These are phyloP conservation scores for Phylloporus arenicola DNA, from an alignment of 768 basidiomycete species.

Conservation along the genomic window DNA sequence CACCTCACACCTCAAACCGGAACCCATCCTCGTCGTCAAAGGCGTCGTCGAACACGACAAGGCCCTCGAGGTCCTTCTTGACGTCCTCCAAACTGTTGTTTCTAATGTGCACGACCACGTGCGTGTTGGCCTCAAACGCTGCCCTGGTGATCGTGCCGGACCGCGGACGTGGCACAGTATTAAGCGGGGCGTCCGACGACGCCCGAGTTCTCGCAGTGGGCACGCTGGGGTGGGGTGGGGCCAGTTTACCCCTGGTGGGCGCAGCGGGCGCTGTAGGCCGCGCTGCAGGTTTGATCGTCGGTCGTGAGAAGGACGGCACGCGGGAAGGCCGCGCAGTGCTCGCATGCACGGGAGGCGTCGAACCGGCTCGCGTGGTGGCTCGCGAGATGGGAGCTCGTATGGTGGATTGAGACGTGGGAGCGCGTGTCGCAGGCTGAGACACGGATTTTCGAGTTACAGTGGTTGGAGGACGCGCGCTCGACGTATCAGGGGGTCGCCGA, in stretches of 20 bases:
- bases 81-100: conserved; percentile 26
- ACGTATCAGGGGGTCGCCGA: conserved; percentile 6
- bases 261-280: conserved; percentile 4
- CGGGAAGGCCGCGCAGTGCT: conserved; percentile 7
- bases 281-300: conserved; percentile 5
- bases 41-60: conserved; percentile 26
- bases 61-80: conserved; percentile 28
- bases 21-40: conserved; percentile 28
- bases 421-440: conserved; percentile 23
- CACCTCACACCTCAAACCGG: conserved; percentile 22
- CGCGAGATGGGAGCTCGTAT: conserved; percentile 12
- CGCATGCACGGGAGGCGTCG: conserved; percentile 14
- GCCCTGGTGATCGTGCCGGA: conserved; percentile 24
- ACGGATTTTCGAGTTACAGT: conserved; percentile 1
- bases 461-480: conserved; percentile 8
- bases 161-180: conserved; percentile 9
- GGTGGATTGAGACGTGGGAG: conserved; percentile 20
- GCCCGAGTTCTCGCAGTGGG: background rate
- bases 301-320: conserved; percentile 1
- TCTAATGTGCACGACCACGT: conserved; percentile 11
- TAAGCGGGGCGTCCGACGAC: background rate
- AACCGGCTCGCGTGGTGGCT: conserved; percentile 18
- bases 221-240: background rate
- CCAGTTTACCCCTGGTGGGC: conserved; percentile 8
- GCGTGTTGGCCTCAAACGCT: conserved; percentile 20